These are phyloP conservation scores for Adansonia grandidieri DNA, from an alignment of 441 rosid species.

Conservation along the genomic window DNA sequence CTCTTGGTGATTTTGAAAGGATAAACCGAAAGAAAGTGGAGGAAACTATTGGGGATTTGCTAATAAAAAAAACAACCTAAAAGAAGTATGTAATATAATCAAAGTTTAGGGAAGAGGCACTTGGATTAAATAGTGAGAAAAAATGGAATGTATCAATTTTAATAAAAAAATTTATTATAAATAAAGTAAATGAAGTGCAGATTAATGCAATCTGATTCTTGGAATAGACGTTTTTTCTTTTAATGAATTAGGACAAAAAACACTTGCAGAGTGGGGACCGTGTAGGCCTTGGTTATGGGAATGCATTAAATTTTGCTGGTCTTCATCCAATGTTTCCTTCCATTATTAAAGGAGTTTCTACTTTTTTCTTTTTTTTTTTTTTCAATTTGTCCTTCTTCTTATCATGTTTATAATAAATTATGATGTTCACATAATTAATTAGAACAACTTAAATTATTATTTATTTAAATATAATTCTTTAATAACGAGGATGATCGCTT, in stretches of 20 bases:
- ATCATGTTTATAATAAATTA: not conserved
- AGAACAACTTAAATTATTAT: not conserved
- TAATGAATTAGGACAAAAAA: not conserved
- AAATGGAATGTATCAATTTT: not conserved
- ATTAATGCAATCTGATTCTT: constrained; percentile 27
- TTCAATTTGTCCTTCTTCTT: not conserved
- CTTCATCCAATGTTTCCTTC: constrained; percentile 13
- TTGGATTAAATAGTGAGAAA: not conserved
- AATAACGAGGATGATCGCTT: not conserved
- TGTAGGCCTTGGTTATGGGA: not conserved
- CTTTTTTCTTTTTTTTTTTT: not conserved
- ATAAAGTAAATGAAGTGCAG: not conserved
- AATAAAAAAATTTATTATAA: not conserved
- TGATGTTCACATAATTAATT: not conserved
- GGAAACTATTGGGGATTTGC: not conserved
- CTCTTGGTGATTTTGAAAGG: constrained; percentile 2
- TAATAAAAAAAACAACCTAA: not conserved
- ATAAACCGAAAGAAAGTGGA: not conserved
- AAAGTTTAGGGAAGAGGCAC: not conserved
- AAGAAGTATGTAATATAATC: not conserved
- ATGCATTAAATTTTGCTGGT: not conserved
- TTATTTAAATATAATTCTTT: not conserved
- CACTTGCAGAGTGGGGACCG: constrained; percentile 18
- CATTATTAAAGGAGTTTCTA: not conserved
- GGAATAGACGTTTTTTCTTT: not conserved